A percentile compares a stretch with the other conserved stretches of the same genome.
These are phyloP conservation scores for Pythium volutum DNA, from an alignment of 352 stramenopile genomes.

Conservation along the genomic window DNA sequence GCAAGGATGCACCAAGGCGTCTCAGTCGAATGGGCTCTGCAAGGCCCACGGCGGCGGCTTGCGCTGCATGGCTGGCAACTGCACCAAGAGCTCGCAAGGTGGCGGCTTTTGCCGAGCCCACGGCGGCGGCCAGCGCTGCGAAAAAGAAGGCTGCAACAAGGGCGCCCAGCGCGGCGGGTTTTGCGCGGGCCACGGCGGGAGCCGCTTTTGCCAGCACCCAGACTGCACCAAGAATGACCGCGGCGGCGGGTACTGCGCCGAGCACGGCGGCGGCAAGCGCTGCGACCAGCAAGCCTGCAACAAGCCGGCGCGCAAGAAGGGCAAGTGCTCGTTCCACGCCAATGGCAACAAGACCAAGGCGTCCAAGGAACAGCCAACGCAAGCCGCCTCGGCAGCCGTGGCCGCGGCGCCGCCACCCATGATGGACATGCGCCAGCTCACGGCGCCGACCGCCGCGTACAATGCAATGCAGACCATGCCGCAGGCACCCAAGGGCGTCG, in stretches of 20 bases:
- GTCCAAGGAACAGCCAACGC: conserved; percentile 36
- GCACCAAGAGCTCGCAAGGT: conserved; percentile 80
- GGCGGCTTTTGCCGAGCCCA: conserved; percentile 85
- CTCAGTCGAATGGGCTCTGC: conserved; percentile 82
- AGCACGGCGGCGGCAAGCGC: conserved; percentile 82
- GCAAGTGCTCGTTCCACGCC: conserved; percentile 85
- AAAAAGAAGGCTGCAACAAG: conserved; percentile 83
- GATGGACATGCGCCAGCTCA: conserved; percentile 85
- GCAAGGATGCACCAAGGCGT: conserved; percentile 74
- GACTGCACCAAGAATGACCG: conserved; percentile 89
- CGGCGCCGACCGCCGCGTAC: conserved; percentile 46
- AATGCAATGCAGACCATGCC: conserved; percentile 28
- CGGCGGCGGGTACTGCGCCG: conserved; percentile 79
- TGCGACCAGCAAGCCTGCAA: conserved; percentile 77
- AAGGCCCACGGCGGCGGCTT: conserved; percentile 81
- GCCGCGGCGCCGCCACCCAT: conserved; percentile 40
- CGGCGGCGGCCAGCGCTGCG: conserved; percentile 78
- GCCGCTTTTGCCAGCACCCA: conserved; percentile 76
- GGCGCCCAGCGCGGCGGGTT: conserved; percentile 76
- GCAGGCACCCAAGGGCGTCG: conserved; percentile 34
- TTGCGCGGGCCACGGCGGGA: conserved; percentile 80
- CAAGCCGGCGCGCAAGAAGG: conserved; percentile 81
- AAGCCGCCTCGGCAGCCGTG: not conserved
- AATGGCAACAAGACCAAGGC: conserved; percentile 72
- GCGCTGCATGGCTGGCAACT: conserved; percentile 67